phyloP scores from a whole-genome alignment of 495 filamentous ascomycete genomes.

The Rhypophila decipiens region DNA sequence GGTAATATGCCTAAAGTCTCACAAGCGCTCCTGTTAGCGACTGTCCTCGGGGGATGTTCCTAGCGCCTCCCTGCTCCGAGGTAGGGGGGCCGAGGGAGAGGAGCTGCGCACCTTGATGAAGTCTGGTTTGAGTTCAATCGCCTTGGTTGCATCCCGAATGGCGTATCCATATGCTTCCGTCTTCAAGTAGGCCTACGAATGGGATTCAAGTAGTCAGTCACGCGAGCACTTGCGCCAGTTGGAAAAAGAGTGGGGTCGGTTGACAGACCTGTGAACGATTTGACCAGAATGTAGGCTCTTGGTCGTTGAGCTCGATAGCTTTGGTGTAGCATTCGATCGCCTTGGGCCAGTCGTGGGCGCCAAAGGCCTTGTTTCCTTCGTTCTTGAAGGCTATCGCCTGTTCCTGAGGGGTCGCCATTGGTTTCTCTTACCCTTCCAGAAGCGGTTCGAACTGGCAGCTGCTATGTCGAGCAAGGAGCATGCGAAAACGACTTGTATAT shows the following conservation, averaged over 20 bases:
- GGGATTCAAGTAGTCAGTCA: conserved; percentile 32
- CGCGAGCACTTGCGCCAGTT: too few relatives aligned
- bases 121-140: conserved; percentile 81
- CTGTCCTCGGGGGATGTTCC: not conserved
- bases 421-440: not conserved
- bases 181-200: conserved; percentile 77
- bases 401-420: conserved; percentile 34
- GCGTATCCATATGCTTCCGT: conserved; percentile 91
- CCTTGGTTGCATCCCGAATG: conserved; percentile 86
- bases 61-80: not conserved
- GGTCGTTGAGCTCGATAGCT: conserved; percentile 80
- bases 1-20: conserved; percentile 74
- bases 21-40: not conserved
- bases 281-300: conserved; percentile 83
- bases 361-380: conserved; percentile 91
- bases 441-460: not conserved
- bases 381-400: conserved; percentile 79
- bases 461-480: conserved; percentile 13
- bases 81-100: not conserved
- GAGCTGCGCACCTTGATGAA: conserved; percentile 66
- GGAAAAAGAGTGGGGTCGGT: not conserved
- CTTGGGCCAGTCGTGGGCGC: conserved; percentile 74
- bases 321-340: conserved; percentile 83
- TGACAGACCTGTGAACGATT: conserved; percentile 82
- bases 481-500: conserved; percentile 3